These are phyloP conservation scores for Xanthoceras sorbifolium DNA, from an alignment of 345 rosid species.

Conservation along the genomic window DNA sequence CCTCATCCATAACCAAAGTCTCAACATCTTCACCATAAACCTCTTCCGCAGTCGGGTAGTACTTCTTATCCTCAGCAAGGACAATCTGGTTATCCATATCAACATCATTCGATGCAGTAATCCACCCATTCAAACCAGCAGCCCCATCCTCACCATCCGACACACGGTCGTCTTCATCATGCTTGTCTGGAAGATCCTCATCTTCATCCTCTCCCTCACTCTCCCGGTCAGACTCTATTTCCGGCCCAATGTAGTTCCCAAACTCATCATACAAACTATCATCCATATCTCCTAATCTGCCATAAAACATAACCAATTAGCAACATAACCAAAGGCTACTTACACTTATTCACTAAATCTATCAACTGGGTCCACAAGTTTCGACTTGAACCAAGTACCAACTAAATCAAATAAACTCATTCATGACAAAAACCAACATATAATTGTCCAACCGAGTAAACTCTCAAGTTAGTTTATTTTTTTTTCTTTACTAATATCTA, in stretches of 20 bases:
- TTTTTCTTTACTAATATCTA: background rate
- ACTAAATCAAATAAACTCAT: background rate
- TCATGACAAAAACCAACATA: background rate
- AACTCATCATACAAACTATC: conserved; percentile 97
- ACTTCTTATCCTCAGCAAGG: conserved; percentile 96
- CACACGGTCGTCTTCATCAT: conserved; percentile 45
- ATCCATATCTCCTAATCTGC: conserved; percentile 56
- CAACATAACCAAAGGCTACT: background rate
- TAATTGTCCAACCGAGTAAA: too few relatives aligned
- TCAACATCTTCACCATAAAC: conserved; percentile 96
- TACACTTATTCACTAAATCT: background rate
- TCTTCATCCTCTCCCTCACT: conserved; percentile 72
- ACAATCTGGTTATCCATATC: conserved; percentile 95
- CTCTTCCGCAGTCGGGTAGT: conserved; percentile 97
- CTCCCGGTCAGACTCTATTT: conserved; percentile 87
- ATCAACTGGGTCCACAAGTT: background rate
- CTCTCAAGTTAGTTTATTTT: too few relatives aligned
- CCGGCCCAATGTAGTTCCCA: conserved; percentile 98
- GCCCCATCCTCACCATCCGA: conserved; percentile 63
- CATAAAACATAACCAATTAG: conserved; percentile 6
- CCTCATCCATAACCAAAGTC: conserved; percentile 96
- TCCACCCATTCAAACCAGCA: conserved; percentile 76
- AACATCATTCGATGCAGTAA: conserved; percentile 70
- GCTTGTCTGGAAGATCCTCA: conserved; percentile 62
- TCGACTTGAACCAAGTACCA: background rate